A percentile compares a stretch with the other conserved stretches of the same genome.
Conservation (phyloP, 2,329 filamentous ascomycete species). For the Stagonosporopsis chrysanthemi region DNA sequence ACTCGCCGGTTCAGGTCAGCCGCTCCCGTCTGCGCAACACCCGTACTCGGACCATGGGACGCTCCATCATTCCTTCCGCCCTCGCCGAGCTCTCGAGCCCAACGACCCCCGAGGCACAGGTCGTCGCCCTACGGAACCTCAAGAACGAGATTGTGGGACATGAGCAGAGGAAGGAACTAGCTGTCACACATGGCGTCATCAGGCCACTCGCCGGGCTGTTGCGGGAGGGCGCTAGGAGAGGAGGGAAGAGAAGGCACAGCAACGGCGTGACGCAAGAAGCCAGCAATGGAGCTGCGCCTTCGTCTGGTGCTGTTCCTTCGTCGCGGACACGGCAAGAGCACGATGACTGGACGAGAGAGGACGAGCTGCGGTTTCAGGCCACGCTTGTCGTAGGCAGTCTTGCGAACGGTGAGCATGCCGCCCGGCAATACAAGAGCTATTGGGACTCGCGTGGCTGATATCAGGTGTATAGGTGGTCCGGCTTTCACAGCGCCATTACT, state of each 20-base stretch:
- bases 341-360: conserved; percentile 64
- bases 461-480: conserved; percentile 69
- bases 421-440: not conserved
- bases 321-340: conserved; percentile 3
- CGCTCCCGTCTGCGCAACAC: not conserved
- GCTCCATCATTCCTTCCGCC: conserved; percentile 45
- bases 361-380: conserved; percentile 76
- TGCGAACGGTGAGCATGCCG: conserved; percentile 71
- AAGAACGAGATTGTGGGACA: conserved; percentile 94
- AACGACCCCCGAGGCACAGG: conserved; percentile 49
- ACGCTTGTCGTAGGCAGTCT: conserved; percentile 85
- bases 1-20: not conserved
- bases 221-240: conserved; percentile 52
- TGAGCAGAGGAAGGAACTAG: conserved; percentile 82
- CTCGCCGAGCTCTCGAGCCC: conserved; percentile 50
- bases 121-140: conserved; percentile 70
- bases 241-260: conserved; percentile 58
- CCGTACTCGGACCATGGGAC: conserved; percentile 39
- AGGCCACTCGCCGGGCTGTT: conserved; percentile 66
- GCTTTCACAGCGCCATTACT: conserved; percentile 79
- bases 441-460: conserved; percentile 26
- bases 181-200: conserved; percentile 74
- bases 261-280: conserved; percentile 23
- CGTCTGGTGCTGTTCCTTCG: not conserved
- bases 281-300: conserved; percentile 5